Evolutionary conservation across 768 basidiomycete genomes (phyloP).

Genomic region (Boletus vinaceobasis): DNA sequence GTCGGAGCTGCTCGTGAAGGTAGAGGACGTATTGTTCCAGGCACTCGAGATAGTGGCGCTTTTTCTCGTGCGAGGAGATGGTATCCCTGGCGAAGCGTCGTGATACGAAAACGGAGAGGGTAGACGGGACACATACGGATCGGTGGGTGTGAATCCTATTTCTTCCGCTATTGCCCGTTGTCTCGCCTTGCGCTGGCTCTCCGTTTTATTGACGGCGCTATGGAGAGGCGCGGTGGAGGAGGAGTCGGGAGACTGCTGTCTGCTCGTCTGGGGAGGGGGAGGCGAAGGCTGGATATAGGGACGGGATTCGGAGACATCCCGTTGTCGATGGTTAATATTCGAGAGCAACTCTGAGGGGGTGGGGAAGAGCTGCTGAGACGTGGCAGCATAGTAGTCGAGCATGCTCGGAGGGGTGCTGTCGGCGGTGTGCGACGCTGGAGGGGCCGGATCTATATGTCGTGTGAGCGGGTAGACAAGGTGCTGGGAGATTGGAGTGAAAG

Average conservation of each 20-base stretch:
- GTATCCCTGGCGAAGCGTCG: slow-evolving; percentile 44
- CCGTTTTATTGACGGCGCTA: slow-evolving; percentile 30
- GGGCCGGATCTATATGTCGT: slow-evolving; percentile 1
- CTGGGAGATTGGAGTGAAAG: slow-evolving; percentile 5
- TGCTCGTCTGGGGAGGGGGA: slow-evolving; percentile 2
- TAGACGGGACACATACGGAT: slow-evolving; percentile 45
- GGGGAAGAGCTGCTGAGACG: slow-evolving; percentile 46
- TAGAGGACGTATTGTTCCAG: slow-evolving; percentile 68
- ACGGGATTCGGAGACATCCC: slow-evolving; percentile 1
- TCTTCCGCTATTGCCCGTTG: slow-evolving; percentile 55
- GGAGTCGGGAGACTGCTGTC: slow-evolving; percentile 15
- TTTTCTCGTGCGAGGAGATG: slow-evolving; percentile 80
- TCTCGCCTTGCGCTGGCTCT: slow-evolving; percentile 54
- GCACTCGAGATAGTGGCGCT: slow-evolving; percentile 69
- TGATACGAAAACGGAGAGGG: background rate
- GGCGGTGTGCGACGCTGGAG: too few species aligned
- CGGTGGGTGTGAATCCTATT: slow-evolving; percentile 56
- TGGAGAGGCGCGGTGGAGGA: background rate
- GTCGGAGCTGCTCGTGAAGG: slow-evolving; percentile 57
- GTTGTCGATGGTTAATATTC: slow-evolving; percentile 32
- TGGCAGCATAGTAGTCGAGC: slow-evolving; percentile 22
- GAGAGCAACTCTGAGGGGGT: slow-evolving; percentile 64
- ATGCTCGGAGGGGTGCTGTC: background rate
- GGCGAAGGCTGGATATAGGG: slow-evolving; percentile 10
- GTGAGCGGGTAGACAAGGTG: slow-evolving; percentile 14